Percentiles rank a stretch among this genome's conserved stretches.
These are phyloP conservation scores for Sporothrix variecibatus DNA, from an alignment of 2,329 filamentous ascomycete species.

Conservation along the genomic window DNA sequence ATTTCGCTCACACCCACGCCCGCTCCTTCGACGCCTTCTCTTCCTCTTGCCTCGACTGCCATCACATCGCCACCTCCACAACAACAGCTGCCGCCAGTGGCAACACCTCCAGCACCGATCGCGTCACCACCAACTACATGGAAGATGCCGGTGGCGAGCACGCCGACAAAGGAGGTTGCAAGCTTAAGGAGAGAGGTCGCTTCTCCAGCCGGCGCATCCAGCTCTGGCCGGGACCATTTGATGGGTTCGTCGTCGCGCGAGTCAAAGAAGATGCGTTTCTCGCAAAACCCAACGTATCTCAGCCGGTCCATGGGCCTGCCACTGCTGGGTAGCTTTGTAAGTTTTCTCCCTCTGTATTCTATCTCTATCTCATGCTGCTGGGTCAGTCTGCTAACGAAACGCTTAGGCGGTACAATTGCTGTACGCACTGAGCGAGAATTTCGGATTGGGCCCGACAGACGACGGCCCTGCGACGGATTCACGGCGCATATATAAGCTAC, in stretches of 20 bases:
- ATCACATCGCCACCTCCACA: neutral
- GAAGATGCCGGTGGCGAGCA: neutral
- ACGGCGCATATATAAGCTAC: slow-evolving; percentile 39
- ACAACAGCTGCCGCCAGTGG: neutral
- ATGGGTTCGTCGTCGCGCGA: slow-evolving; percentile 31
- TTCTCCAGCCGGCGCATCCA: neutral
- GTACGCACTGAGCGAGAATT: slow-evolving; percentile 41
- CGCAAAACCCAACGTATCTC: slow-evolving; percentile 39
- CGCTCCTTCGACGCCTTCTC: slow-evolving; percentile 9
- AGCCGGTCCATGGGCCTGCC: slow-evolving; percentile 42
- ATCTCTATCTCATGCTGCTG: neutral
- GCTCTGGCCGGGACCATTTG: neutral
- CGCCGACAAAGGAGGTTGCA: neutral
- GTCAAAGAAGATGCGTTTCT: slow-evolving; percentile 40
- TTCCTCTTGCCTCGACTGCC: neutral
- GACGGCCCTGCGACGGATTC: slow-evolving; percentile 39
- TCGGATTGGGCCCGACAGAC: slow-evolving; percentile 37
- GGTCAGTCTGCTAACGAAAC: neutral
- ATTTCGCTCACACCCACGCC: neutral
- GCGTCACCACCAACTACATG: neutral
- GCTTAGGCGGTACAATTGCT: slow-evolving; percentile 42
- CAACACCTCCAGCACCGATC: neutral
- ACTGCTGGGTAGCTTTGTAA: slow-evolving; percentile 39
- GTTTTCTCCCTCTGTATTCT: slow-evolving; percentile 10
- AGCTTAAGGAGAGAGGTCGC: slow-evolving; percentile 14